Evolutionary conservation across 2,329 filamentous ascomycete genomes (phyloP).

Genomic region (Aspergillus clavatus): DNA sequence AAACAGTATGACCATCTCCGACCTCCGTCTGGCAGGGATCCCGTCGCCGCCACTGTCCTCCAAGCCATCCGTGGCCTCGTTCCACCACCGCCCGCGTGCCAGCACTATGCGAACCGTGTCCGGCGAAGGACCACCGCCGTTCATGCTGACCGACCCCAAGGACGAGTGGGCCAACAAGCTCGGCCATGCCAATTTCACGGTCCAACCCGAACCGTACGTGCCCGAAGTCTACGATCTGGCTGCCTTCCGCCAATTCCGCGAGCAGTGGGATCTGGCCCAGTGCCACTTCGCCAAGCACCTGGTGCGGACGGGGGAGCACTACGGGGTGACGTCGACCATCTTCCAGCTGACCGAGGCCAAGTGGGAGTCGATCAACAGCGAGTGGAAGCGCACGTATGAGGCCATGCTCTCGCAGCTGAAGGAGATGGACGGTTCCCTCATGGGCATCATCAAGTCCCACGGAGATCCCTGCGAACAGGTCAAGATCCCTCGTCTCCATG

Average conservation of each 20-base stretch:
- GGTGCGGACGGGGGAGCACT: constrained; percentile 82
- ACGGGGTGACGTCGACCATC: constrained; percentile 82
- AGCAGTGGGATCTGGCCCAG: constrained; percentile 77
- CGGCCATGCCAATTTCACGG: constrained; percentile 90
- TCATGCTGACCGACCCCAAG: constrained; percentile 59
- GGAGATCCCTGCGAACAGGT: constrained; percentile 48
- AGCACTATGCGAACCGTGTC: constrained; percentile 41
- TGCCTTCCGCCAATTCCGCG: constrained; percentile 60
- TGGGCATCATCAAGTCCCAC: constrained; percentile 37
- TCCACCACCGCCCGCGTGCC: constrained; percentile 52
- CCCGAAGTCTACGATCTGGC: constrained; percentile 59
- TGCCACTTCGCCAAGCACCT: constrained; percentile 86
- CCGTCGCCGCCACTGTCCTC: constrained; percentile 71
- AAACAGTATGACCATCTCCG: constrained; percentile 41
- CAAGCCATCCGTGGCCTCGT: constrained; percentile 72
- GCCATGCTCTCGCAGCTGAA: constrained; percentile 53
- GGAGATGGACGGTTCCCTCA: constrained; percentile 30
- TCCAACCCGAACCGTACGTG: constrained; percentile 73
- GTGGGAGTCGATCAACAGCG: constrained; percentile 72
- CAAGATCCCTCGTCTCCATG: constrained; percentile 40
- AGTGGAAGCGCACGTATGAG: constrained; percentile 69
- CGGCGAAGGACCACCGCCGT: constrained; percentile 50
- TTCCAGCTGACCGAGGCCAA: constrained; percentile 82
- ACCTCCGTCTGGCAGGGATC: constrained; percentile 45
- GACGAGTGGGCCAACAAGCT: constrained; percentile 82